Percentiles rank a stretch among this genome's conserved stretches.
Conservation (phyloP, 2,329 filamentous ascomycete genomes). For the Coleophoma cylindrospora region DNA sequence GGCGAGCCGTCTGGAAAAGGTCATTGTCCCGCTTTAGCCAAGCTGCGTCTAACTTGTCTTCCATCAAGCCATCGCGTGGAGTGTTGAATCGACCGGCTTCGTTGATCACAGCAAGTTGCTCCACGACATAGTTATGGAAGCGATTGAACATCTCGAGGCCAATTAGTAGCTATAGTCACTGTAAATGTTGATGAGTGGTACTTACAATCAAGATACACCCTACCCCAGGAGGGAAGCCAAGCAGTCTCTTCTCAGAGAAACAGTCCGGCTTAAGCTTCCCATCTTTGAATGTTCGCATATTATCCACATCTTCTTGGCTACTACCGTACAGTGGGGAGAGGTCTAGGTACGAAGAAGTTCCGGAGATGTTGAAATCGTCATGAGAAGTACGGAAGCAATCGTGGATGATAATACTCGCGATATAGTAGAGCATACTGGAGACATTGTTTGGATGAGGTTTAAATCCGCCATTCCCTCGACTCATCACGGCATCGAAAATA, state of each 20-base stretch:
- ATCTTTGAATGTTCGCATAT: conserved; percentile 58
- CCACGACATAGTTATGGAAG: conserved; percentile 75
- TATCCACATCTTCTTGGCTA: conserved; percentile 39
- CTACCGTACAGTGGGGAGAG: conserved; percentile 71
- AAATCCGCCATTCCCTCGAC: conserved; percentile 36
- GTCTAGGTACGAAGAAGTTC: conserved; percentile 72
- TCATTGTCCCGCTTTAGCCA: conserved; percentile 73
- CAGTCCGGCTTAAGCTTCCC: conserved; percentile 69
- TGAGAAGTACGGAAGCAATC: conserved; percentile 60
- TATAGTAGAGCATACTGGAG: conserved; percentile 70
- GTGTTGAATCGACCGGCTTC: conserved; percentile 73
- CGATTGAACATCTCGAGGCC: conserved; percentile 58
- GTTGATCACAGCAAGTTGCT: conserved; percentile 79
- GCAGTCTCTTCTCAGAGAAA: conserved; percentile 65
- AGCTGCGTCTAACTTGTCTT: conserved; percentile 41
- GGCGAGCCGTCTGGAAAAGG: conserved; percentile 70
- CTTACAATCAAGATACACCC: conserved; percentile 56
- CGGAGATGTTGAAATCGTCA: conserved; percentile 55
- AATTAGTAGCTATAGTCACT: too few species aligned
- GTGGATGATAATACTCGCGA: conserved; percentile 64
- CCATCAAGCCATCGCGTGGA: conserved; percentile 38
- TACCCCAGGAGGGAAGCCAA: conserved; percentile 68
- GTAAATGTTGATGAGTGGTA: too few species aligned
- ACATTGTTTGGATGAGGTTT: conserved; percentile 65
- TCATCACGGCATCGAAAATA: conserved; percentile 61